A percentile compares a stretch with the other conserved stretches of the same genome.
Evolutionary conservation across 306 rosid genomes (phyloP).

Genomic region (Pyrus betulifolia): DNA sequence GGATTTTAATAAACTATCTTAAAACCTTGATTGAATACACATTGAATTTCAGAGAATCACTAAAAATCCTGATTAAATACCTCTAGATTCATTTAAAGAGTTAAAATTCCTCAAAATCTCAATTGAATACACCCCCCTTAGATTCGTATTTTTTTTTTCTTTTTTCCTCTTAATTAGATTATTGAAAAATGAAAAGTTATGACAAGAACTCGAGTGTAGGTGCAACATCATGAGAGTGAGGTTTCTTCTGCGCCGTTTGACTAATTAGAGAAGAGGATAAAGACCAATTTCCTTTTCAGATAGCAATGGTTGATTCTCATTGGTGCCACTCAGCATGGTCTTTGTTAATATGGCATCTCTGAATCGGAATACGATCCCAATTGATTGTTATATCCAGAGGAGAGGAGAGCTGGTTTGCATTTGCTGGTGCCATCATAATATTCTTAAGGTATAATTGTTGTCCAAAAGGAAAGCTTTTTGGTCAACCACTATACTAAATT

Average conservation of each 20-base stretch:
- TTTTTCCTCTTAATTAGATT: not conserved
- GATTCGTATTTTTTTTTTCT: too few relatives aligned
- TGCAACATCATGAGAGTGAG: constrained; percentile 7
- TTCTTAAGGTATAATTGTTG: constrained; percentile 28
- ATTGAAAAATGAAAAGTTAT: not conserved
- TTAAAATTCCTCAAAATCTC: too few relatives aligned
- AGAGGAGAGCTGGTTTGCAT: not conserved
- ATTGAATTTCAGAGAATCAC: too few relatives aligned
- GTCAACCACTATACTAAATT: constrained; percentile 40
- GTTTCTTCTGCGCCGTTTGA: not conserved
- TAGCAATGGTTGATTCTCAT: not conserved
- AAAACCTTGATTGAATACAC: too few relatives aligned
- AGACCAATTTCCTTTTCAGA: constrained; percentile 10
- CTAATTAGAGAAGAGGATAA: not conserved
- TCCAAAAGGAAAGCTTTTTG: constrained; percentile 26
- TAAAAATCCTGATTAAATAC: too few relatives aligned
- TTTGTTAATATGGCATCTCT: not conserved
- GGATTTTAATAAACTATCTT: too few relatives aligned
- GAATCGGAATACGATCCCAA: not conserved
- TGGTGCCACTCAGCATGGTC: not conserved
- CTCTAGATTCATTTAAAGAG: too few relatives aligned
- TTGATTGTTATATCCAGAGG: not conserved
- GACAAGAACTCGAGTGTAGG: not conserved
- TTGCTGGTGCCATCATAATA: constrained; percentile 32
- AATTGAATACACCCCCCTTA: too few relatives aligned